A percentile compares a stretch with the other conserved stretches of the same genome.
Evolutionary conservation across 306 rosid genomes (phyloP).

Genomic region (Quillaja saponaria): DNA sequence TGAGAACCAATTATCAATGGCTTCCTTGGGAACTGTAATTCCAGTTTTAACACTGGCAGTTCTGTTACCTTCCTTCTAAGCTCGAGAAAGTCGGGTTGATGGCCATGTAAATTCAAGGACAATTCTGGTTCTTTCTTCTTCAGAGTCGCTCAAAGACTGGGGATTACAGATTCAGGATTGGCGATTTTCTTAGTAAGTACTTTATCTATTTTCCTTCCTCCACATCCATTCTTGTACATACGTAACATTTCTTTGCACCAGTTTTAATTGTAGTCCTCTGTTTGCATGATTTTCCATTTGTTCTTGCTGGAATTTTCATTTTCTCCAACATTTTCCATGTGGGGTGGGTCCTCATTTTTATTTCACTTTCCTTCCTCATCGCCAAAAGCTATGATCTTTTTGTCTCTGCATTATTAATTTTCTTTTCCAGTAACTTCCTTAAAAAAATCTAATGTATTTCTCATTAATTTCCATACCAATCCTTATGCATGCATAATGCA

Average conservation of each 20-base stretch:
- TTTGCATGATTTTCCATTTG: background rate
- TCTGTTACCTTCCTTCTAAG: conserved; percentile 18
- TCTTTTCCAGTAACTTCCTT: no score
- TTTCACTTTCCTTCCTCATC: no score
- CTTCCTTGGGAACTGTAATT: conserved; percentile 2
- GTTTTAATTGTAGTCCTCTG: no score
- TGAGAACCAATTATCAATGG: conserved; percentile 20
- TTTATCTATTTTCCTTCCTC: background rate
- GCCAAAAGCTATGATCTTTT: no score
- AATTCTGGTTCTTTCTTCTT: conserved; percentile 23
- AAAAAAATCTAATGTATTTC: no score
- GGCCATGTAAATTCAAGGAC: conserved; percentile 26
- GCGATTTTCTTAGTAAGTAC: conserved; percentile 37
- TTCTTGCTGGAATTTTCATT: background rate
- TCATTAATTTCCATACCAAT: no score
- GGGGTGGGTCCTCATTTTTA: no score
- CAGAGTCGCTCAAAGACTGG: conserved; percentile 28
- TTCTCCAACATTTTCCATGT: no score
- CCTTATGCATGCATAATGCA: no score
- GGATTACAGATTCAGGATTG: conserved; percentile 29
- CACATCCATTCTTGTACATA: no score
- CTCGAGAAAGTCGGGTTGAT: conserved; percentile 32
- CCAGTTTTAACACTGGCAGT: conserved; percentile 6
- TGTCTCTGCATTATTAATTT: no score
- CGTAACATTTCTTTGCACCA: no score